These are phyloP conservation scores for Blastocystis hominis DNA, from an alignment of 352 stramenopile genomes.

Conservation along the genomic window DNA sequence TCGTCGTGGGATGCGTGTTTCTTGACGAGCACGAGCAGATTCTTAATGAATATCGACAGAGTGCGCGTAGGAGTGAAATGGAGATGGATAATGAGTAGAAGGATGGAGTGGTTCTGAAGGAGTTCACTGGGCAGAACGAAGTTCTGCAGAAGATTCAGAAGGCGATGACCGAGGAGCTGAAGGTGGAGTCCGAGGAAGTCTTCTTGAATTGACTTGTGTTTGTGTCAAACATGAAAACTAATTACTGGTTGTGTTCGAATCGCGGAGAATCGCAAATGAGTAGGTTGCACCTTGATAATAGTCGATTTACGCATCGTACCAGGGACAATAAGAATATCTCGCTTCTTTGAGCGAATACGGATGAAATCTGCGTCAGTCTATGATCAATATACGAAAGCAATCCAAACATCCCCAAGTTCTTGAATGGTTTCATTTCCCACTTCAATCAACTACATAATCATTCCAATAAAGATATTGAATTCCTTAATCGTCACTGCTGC, in stretches of 20 bases:
- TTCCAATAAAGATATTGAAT: neutral
- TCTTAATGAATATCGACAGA: conserved; percentile 54
- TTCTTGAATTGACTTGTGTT: conserved; percentile 18
- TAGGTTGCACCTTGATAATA: neutral
- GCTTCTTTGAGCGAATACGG: neutral
- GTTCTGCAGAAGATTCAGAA: neutral
- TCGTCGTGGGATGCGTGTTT: conserved; percentile 46
- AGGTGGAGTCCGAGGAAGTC: neutral
- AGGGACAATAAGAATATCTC: conserved; percentile 48
- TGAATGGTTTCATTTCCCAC: conserved; percentile 35
- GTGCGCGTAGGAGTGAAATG: neutral
- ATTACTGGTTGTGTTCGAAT: neutral
- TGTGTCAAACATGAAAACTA: conserved; percentile 44
- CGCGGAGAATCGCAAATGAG: conserved; percentile 40
- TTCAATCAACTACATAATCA: conserved; percentile 8
- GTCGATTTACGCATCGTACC: neutral
- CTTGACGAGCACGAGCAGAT: conserved; percentile 51
- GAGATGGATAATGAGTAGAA: neutral
- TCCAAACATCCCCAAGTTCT: neutral
- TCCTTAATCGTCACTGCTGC: conserved; percentile 23
- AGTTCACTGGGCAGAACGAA: conserved; percentile 8
- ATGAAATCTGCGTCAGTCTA: conserved; percentile 15
- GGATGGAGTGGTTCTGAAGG: conserved; percentile 38
- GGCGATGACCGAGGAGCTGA: neutral
- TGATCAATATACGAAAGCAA: neutral